These are phyloP conservation scores for Cajanus cajan DNA, from an alignment of 306 rosid genomes.

Conservation along the genomic window DNA sequence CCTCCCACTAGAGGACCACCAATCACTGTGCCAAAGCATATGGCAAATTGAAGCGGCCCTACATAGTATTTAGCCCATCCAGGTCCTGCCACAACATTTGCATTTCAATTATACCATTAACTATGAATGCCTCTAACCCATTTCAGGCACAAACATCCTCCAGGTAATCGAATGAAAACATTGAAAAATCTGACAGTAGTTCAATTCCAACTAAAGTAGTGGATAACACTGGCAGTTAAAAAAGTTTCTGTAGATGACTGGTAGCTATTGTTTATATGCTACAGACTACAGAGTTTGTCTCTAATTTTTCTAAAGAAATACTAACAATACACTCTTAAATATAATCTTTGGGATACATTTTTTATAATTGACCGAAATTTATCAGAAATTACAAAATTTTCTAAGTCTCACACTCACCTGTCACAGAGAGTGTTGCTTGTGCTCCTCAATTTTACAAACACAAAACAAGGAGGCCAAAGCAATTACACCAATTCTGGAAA, in stretches of 20 bases:
- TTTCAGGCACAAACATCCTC: not conserved
- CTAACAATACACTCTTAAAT: too few relatives aligned
- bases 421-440: too few relatives aligned
- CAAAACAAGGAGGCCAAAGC: not conserved
- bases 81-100: slow-evolving; percentile 54
- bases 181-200: not conserved
- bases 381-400: too few relatives aligned
- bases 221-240: not conserved
- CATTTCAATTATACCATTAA: not conserved
- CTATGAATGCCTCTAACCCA: not conserved
- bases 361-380: too few relatives aligned
- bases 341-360: too few relatives aligned
- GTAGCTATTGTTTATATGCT: not conserved
- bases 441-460: too few relatives aligned
- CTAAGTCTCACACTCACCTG: too few relatives aligned
- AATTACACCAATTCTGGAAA: too few relatives aligned
- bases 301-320: not conserved
- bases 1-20: slow-evolving; percentile 76
- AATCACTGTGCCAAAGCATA: slow-evolving; percentile 71
- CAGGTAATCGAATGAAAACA: not conserved
- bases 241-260: not conserved
- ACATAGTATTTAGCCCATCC: slow-evolving; percentile 70
- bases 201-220: not conserved
- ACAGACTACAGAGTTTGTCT: not conserved
- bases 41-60: slow-evolving; percentile 66